Base-by-base conservation (phyloP, 331 rosid species). In the Ulmus americana region DNA sequence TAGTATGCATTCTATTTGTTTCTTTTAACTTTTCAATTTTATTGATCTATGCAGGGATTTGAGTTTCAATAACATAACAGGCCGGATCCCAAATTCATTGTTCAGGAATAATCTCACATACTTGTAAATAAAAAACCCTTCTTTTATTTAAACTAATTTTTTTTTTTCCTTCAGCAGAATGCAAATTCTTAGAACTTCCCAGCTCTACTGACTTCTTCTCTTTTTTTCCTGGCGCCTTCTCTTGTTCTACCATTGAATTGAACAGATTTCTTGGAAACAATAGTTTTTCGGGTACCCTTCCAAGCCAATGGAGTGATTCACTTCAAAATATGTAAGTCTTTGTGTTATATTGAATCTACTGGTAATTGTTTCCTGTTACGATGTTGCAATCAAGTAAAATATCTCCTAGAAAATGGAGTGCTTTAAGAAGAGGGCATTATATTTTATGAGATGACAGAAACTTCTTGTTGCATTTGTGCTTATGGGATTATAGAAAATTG, bases 201-300 rank as follows among this genome's bases (percentile, higher is more conserved):
- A 4, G 53, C 12, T 18, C 55, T 22, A 45, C 28, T 63, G 44
- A 63, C 68, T 22, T 62, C 46, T 45, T 39, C 45, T 28, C 1
- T 35, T 20, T 4, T 63, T 7, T 11, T 62, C 3, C 44, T 8
- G 28, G 13, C 51, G 18, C 45, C 20, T 41, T 62, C 10, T 56
- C 44, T 14, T 66, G 49, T 45, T 14, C 69, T 76, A 35, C 59
- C 68, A 45, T 53, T 48, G 70, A 55, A 12, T 54, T 65, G 55
- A 7, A 49, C 74, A 86, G 96, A 74, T 81, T 81, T 71, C 89
- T 89, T 58, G 95, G 95, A 76, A 80, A 80, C 75, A 87, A 87
- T 52, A 71, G 13, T 62, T 68, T 87, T 43, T 63, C 2, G 9
- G 95, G 95, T 16, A 61, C 82, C 60, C 61, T 84, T 5, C 95